These are phyloP conservation scores for Penicillium decumbens DNA, from an alignment of 2,329 filamentous ascomycete species.

Conservation along the genomic window DNA sequence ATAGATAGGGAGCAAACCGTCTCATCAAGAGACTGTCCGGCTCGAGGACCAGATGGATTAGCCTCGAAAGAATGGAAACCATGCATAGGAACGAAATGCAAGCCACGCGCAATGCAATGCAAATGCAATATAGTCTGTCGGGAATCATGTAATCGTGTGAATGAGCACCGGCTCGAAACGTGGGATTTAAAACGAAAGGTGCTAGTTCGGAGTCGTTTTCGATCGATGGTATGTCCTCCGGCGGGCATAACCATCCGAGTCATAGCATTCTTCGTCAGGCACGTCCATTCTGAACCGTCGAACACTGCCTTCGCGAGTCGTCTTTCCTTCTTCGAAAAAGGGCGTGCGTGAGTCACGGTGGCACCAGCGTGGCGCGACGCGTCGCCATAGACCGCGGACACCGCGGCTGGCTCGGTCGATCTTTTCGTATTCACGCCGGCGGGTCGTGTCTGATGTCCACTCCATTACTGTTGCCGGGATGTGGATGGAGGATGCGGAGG, in stretches of 20 bases:
- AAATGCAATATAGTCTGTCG: conserved; percentile 8
- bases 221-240: conserved; percentile 17
- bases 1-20: neutral
- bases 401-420: conserved; percentile 45
- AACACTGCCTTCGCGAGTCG: conserved; percentile 43
- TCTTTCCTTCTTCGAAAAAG: conserved; percentile 43
- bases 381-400: conserved; percentile 41
- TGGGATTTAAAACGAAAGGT: neutral
- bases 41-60: neutral
- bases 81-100: conserved; percentile 6
- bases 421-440: conserved; percentile 50
- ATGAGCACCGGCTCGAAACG: neutral
- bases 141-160: conserved; percentile 5
- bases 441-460: conserved; percentile 45
- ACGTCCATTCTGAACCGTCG: conserved; percentile 45
- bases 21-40: neutral
- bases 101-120: conserved; percentile 9
- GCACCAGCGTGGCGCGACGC: conserved; percentile 41
- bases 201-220: conserved; percentile 4
- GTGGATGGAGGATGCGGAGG: conserved; percentile 20
- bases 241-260: conserved; percentile 3
- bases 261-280: conserved; percentile 26
- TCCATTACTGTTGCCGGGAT: conserved; percentile 42
- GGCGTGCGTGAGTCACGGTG: conserved; percentile 33
- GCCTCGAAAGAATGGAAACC: neutral